These are phyloP conservation scores for Parietaria judaica DNA, from an alignment of 306 rosid genomes.

Conservation along the genomic window DNA sequence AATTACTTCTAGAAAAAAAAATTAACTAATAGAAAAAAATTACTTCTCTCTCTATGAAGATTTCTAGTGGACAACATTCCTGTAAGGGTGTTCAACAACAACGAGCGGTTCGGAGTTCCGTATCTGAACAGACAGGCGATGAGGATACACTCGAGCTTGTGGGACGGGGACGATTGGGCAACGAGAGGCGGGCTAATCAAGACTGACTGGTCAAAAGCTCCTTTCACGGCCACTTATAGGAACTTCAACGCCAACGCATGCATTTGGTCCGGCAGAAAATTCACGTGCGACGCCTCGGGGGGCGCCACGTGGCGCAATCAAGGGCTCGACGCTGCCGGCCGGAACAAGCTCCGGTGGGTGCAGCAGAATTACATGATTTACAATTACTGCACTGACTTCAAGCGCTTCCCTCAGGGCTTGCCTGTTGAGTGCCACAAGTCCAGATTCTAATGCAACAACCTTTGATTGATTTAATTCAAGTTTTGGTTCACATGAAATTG, in stretches of 20 bases:
- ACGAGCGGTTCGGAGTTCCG: slow-evolving; percentile 32
- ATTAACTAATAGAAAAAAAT: too few relatives aligned
- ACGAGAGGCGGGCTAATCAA: slow-evolving; percentile 45
- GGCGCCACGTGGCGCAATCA: slow-evolving; percentile 21
- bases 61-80: slow-evolving; percentile 37
- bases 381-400: slow-evolving; percentile 37
- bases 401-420: slow-evolving; percentile 34
- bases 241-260: slow-evolving; percentile 36
- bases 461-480: too few relatives aligned
- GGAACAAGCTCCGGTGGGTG: slow-evolving; percentile 40
- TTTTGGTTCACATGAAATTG: too few relatives aligned
- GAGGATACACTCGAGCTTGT: slow-evolving; percentile 39
- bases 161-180: slow-evolving; percentile 52
- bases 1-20: too few relatives aligned
- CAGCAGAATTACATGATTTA: slow-evolving; percentile 41
- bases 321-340: slow-evolving; percentile 28
- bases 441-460: slow-evolving; percentile 3
- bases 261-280: slow-evolving; percentile 15
- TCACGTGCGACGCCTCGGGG: slow-evolving; percentile 5
- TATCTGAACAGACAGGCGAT: slow-evolving; percentile 36
- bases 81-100: slow-evolving; percentile 35
- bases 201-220: slow-evolving; percentile 45
- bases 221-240: slow-evolving; percentile 37
- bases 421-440: slow-evolving; percentile 37
- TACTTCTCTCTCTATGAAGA: background rate